Evolutionary conservation across 1,139 yeast genomes (phyloP), one percentile per base, ranked within the genome.

Genomic region (Yamadazyma dendronema): DNA sequence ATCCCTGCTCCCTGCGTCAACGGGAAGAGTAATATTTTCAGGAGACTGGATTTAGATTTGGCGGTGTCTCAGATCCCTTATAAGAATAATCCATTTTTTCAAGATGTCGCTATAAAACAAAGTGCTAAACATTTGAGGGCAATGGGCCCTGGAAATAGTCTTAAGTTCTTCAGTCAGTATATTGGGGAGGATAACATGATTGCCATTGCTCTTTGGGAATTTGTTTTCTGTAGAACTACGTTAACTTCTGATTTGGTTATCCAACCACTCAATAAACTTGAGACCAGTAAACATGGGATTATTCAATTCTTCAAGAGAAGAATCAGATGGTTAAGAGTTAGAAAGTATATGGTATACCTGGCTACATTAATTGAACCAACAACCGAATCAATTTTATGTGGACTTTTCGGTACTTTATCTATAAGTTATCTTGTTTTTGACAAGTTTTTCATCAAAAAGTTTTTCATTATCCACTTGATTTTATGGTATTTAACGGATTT

Each of bases 131-230:
- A 50, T 15, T 55, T 56, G 34, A 46, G 65, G 1, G 42, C 52
- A 3, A 38, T 57, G 31, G 74, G 74, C 2, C 57, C 65, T 0
- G 94, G 96, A 0, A 64, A 68, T 38, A 55, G 68, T 4, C 68
- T 89, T 36, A 72, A 79, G 40, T 77, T 80, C 44, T 88, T 89
- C 59, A 80, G 95, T 7, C 68, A 81, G 42, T 89, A 83, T 57
- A 88, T 89, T 53, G 96, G 96, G 3, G 97, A 88, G 54, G 97
- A 88, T 59, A 88, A 88, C 57, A 85, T 88, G 95, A 87, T 88
- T 47, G 96, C 88, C 8, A 86, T 85, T 37, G 86, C 90, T 1
- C 57, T 88, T 13, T 89, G 96, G 96, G 81, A 80, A 37, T 62
- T 62, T 41, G 81, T 86, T 21, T 42, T 53, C 26, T 88, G 87